Evolutionary conservation across 495 filamentous ascomycete species (phyloP).

Genomic region (Aspergillus indologenus): DNA sequence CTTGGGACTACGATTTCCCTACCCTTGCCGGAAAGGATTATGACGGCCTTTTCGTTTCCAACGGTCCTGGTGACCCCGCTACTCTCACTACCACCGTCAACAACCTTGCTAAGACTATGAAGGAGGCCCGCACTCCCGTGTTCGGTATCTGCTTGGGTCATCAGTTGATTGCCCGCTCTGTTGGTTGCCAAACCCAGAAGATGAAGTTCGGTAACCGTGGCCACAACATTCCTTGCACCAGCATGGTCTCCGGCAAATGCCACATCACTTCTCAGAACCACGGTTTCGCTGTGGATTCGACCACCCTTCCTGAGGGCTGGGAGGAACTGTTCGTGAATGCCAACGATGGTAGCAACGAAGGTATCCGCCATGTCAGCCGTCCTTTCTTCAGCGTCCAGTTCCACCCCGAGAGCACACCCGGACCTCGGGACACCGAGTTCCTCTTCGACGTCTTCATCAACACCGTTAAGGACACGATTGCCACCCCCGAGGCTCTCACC

Average conservation of each 20-base stretch:
- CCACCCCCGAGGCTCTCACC: constrained; percentile 58
- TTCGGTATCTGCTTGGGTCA: constrained; percentile 98
- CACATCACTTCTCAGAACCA: constrained; percentile 99
- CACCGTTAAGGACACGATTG: constrained; percentile 65
- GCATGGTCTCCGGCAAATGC: constrained; percentile 87
- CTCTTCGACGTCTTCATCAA: constrained; percentile 95
- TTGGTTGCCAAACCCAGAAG: constrained; percentile 83
- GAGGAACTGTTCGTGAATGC: constrained; percentile 94
- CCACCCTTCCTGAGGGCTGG: constrained; percentile 74
- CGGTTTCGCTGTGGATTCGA: constrained; percentile 85
- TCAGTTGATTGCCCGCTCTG: constrained; percentile 86
- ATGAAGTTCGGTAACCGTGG: constrained; percentile 99
- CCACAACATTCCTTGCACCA: constrained; percentile 97
- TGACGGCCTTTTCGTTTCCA: constrained; percentile 95
- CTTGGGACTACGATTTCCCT: constrained; percentile 92
- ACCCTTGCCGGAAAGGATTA: constrained; percentile 71
- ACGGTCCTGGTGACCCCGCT: constrained; percentile 93
- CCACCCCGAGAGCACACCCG: constrained; percentile 94
- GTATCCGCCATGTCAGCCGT: constrained; percentile 78
- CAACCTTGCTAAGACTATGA: constrained; percentile 68
- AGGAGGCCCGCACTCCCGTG: constrained; percentile 75
- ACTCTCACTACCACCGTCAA: constrained; percentile 72
- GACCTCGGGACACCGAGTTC: constrained; percentile 93
- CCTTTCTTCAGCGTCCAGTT: constrained; percentile 99
- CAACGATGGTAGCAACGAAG: constrained; percentile 97